Evolutionary conservation across 2,329 filamentous ascomycete genomes (phyloP), one percentile per base, ranked within the genome.

Genomic region (Ophioceras dolichostomum): DNA sequence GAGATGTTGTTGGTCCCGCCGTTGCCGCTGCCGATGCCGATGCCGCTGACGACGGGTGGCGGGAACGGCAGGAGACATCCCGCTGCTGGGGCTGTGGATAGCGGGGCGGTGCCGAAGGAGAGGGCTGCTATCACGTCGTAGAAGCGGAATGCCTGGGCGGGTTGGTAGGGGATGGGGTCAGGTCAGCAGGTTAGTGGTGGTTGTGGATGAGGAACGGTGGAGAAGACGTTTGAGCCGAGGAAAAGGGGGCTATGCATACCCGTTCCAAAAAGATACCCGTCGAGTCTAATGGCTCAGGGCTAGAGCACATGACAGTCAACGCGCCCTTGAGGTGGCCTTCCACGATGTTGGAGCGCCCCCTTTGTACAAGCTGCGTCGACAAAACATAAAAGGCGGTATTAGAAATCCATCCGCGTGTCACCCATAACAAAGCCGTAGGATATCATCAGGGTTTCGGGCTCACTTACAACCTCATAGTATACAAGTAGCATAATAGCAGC

Each of bases 71-170:
- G 51, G 3, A 69, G 57, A 18, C 64, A 60, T 13, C 62, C 62
- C 5, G 62, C 59, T 10, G 64, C 62, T 3, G 68, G 64, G 3
- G 67, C 61, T 10, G 58, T 63, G 2, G 70, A 69, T 10, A 76
- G 59, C 2, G 73, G 73, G 4, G 70, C 60, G 10, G 69, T 74
- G 38, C 72, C 73, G 36, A 77, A 65, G 0, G 74, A 79, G 21
- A 79, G 56, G 2, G 75, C 73, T 5, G 73, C 68, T 39, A 78
- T 78, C 17, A 79, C 74, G 49, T 79, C 74, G 54, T 79, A 78
- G 46, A 78, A 79, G 5, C 70, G 67, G 45, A 79, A 79, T 2
- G 73, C 73, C 73, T 78, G 38, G 21, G 13, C 22, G 19, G 9
- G 21, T 44, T 60, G n/a, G 24, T 58, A 49, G 36, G 36, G 35